Evolutionary conservation across 1,284 basidiomycete genomes (phyloP).

Genomic region (Leccinum fuscescens): DNA sequence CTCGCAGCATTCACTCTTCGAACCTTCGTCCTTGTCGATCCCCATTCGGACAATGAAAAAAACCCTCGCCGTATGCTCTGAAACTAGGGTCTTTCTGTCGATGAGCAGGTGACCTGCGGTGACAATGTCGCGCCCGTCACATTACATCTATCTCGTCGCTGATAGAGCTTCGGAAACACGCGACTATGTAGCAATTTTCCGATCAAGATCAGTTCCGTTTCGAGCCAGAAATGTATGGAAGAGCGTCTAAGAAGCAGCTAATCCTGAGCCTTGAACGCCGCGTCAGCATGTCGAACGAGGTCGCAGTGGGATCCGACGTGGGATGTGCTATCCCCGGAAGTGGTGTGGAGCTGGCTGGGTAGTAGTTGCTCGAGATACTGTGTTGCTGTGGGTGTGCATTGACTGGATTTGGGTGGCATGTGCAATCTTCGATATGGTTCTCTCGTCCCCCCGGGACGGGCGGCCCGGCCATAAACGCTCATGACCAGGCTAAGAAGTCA

Average conservation of each 20-base stretch:
- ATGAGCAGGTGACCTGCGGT: neutral
- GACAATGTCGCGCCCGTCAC: slow-evolving; percentile 1
- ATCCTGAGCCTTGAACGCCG: neutral
- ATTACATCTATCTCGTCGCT: slow-evolving; percentile 9
- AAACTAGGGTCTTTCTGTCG: slow-evolving; percentile 9
- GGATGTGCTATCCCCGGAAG: neutral
- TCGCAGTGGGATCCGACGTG: neutral
- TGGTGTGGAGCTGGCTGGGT: neutral
- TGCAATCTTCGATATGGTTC: neutral
- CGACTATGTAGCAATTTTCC: slow-evolving; percentile 4
- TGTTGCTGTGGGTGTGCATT: neutral
- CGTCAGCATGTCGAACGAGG: neutral
- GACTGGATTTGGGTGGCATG: neutral
- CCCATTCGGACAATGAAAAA: slow-evolving; percentile 5
- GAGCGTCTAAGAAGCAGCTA: neutral
- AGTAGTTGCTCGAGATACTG: neutral
- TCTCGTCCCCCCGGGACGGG: slow-evolving; percentile 12
- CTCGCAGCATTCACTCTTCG: neutral
- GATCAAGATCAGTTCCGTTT: slow-evolving; percentile 4
- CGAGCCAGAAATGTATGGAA: neutral
- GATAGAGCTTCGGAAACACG: neutral
- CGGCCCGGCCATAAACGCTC: slow-evolving; percentile 7
- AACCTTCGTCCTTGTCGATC: slow-evolving; percentile 4
- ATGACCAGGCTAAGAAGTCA: neutral
- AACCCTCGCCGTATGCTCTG: neutral